Evolutionary conservation across 225 moss, liverwort and hornwort species (phyloP), one percentile per base, ranked within the genome.

Genomic region (Sphagnum tenellum): DNA sequence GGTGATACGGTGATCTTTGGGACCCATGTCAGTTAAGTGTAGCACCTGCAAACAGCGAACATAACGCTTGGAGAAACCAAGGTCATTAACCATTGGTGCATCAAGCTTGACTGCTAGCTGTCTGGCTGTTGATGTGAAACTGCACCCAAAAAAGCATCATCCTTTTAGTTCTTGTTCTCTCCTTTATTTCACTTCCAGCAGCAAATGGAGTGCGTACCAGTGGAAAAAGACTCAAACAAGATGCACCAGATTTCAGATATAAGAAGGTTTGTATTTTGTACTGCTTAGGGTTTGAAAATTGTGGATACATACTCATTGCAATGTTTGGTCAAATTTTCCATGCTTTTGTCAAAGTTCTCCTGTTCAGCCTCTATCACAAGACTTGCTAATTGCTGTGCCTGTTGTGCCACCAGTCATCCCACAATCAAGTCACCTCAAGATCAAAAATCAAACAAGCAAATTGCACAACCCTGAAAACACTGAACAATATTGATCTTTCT

Each of bases 1-100:
- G 29, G 29, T 29, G 29, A 29, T 29, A 29, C 0, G 0, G 29
- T 1, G 29, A 29, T 29, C 29, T 29, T 29, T 29, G 29, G 29
- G 29, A 29, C 29, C 29, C 29, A 29, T 29, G 29, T 29, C 29
- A 29, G 29, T 29, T 29, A 29, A 29, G 29, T 29, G 29, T 29
- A 29, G 29, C 29, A 89, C 89, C 89, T 89, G 89, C 74, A 89
- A 64, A 75, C 86, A 89, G n/a, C 89, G 81, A 57, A 86, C 89
- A 69, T 89, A 89, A 51, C 89, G 89, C 62, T 89, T 89, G 12
- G 89, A 86, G 56, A 89, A 86, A 9, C 89, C 89, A 63, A 89
- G 81, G 70, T 89, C 89, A 14, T 89, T 89, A 12, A 86, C 86
- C 67, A 81, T 83, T 45, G 83, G 79, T 6, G 89, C 83, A 49